Evolutionary conservation across 805 yeast genomes (phyloP).

Genomic region (Wickerhamomyces subpelliculosus): DNA sequence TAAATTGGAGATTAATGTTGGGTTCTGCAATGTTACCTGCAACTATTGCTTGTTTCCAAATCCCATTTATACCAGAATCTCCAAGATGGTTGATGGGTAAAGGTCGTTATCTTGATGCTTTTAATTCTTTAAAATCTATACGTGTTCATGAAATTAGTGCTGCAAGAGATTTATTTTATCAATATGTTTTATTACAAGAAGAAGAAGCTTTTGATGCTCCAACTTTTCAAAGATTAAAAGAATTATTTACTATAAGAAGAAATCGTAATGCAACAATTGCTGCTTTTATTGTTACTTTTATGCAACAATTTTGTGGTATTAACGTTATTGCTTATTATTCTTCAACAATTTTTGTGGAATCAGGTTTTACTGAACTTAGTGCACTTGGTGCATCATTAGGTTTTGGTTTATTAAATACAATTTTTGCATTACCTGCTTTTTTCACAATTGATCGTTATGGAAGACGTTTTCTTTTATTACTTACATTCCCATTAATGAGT

Average conservation of each 20-base stretch:
- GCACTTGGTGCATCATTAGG: slow-evolving; percentile 82
- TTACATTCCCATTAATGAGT: slow-evolving; percentile 62
- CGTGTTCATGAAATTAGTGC: slow-evolving; percentile 50
- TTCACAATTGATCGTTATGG: slow-evolving; percentile 75
- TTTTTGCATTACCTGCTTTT: slow-evolving; percentile 79
- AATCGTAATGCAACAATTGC: slow-evolving; percentile 79
- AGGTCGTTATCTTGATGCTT: slow-evolving; percentile 54
- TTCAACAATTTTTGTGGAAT: slow-evolving; percentile 62
- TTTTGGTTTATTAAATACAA: slow-evolving; percentile 73
- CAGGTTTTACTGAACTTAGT: slow-evolving; percentile 54
- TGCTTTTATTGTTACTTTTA: slow-evolving; percentile 76
- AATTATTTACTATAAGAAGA: slow-evolving; percentile 66
- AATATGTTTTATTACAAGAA: slow-evolving; percentile 55
- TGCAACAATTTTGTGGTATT: slow-evolving; percentile 90
- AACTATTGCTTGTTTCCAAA: slow-evolving; percentile 47
- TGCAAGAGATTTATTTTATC: slow-evolving; percentile 67
- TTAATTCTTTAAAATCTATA: slow-evolving; percentile 39
- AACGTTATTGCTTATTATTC: slow-evolving; percentile 85
- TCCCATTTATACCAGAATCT: slow-evolving; percentile 66
- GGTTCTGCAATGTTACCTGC: slow-evolving; percentile 68
- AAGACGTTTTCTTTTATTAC: slow-evolving; percentile 51
- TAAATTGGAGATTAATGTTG: slow-evolving; percentile 67
- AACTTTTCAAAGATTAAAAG: slow-evolving; percentile 39
- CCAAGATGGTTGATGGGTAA: slow-evolving; percentile 78
- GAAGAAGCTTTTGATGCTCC: slow-evolving; percentile 47